phyloP scores from a whole-genome alignment of 768 basidiomycete genomes.

The Russula abietina region DNA sequence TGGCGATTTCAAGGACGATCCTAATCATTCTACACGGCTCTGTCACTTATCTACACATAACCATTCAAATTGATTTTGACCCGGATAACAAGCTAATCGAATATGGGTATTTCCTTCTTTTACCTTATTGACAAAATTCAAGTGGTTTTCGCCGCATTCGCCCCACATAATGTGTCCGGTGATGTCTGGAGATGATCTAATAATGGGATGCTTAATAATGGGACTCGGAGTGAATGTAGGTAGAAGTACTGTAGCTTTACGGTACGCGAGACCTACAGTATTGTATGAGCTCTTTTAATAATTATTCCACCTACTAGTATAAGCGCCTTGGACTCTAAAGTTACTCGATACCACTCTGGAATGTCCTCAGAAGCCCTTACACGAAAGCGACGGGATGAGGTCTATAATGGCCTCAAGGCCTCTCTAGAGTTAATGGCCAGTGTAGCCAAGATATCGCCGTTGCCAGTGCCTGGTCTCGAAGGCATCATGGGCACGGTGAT shows the following conservation, averaged over 20 bases:
- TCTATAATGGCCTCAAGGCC: constrained; percentile 14
- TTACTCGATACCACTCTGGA: neutral
- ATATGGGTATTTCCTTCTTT: too few relatives aligned
- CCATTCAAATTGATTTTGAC: neutral
- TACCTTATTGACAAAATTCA: neutral
- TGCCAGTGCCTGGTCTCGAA: constrained; percentile 9
- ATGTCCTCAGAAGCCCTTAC: constrained; percentile 7
- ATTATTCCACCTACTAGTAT: neutral
- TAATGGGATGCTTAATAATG: neutral
- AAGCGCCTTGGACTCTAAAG: neutral
- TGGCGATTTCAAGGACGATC: too few relatives aligned
- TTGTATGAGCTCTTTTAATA: neutral
- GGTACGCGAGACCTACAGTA: neutral
- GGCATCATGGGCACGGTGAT: constrained; percentile 9
- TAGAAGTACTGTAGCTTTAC: too few relatives aligned
- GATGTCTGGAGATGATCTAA: neutral
- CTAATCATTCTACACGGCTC: too few relatives aligned
- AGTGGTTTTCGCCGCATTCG: neutral
- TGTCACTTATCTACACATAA: too few relatives aligned
- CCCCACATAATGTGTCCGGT: neutral
- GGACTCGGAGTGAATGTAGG: too few relatives aligned
- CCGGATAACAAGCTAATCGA: too few relatives aligned
- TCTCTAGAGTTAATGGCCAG: neutral
- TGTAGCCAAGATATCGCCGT: neutral
- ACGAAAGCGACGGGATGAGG: constrained; percentile 6